Base-by-base conservation (phyloP, 805 yeast species). In the Ascoidea rubescens region DNA sequence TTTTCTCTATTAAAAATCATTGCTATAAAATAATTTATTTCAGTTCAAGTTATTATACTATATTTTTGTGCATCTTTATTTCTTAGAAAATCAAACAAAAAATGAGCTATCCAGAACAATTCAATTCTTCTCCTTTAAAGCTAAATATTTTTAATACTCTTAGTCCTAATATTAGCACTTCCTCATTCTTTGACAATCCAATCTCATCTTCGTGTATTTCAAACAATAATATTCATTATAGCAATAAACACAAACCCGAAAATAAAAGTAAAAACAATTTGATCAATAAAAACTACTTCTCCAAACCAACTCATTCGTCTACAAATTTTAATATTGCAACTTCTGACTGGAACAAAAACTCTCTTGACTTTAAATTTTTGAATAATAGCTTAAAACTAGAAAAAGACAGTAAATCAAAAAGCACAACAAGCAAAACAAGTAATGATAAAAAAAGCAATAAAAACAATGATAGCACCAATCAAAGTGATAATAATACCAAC, bases 301-400 rank as follows among this genome's bases (percentile, higher is more conserved):
- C 6, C 10, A 33, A 33, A 33, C 10, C 10, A 33, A 33, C 42
- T 33, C 6, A 33, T 21, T 72, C 77, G 1, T 79, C 79, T 4
- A 66, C 77, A 8, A 71, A 70, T 58, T 61, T 74, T 47, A 76
- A 75, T 56, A 67, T 73, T 21, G 69, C 70, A 6, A 67, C 71
- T 14, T 59, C 68, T 10, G 72, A 69, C 50, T 66, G 71, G 68
- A 60, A 62, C 50, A 60, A 58, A 33, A 58, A 55, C 33, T 53
- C 60, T 6, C n/a, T 52, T 53, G 5, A 52, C 56, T 43, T 58
- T 57, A 8, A 54, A 33, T 47, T n/a, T 47, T 7, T 33, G 33
- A 17, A 30, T n/a, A 6, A 6, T 30, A 17, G 16, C 37, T 10
- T 1, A 60, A 61, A 46, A 51, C 57, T 14, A 58, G 65, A 45